Base-by-base conservation (phyloP, 768 basidiomycete species). In the Macrolepiota albuminosa region DNA sequence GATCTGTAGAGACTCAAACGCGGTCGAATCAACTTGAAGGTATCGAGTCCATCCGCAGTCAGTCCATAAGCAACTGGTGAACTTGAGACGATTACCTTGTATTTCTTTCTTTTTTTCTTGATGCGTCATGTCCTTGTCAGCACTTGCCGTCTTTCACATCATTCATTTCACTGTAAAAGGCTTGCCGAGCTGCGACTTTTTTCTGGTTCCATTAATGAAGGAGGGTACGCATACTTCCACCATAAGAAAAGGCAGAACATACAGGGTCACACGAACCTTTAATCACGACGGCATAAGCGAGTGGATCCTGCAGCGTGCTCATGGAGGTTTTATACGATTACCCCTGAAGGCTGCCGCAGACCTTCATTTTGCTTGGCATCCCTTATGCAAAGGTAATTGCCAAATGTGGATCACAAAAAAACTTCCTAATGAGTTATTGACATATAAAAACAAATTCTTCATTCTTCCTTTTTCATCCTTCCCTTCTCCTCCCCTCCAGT, bases 401-500 rank as follows among this genome's bases (percentile, higher is more conserved):
- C 56, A 39, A 39, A 57, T 47, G 36, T 37, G 33, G 55, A 37
- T 43, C 42, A 34, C 43, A 18, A 26, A 54, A 59, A 63, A 42
- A 45, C 57, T 60, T 54, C 33, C 6, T 43, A n/a, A 43, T 43
- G 42, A 26, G 43, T 36, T 40, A 40, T 53, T 48, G 36, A n/a
- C 18, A 42, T 56, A 58, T 54, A 61, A 61, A 50, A 34, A 13
- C 11, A 49, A 42, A 45, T n/a, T 4, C 16, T 13, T 11, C 14
- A 13, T 50, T 46, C 33, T 60, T 24, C 34, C 50, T 26, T 43
- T 37, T 10, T 42, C 52, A 16, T 26, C 51, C 57, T 59, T 52
- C 52, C 33, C 49, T 18, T 10, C 55, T 1, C 26, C 39, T 18
- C 33, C 60, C 48, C n/a, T 61, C 60, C 64, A 49, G 61, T 61